Evolutionary conservation across 1,139 yeast species (phyloP), one percentile per base, ranked within the genome.

Genomic region (Kurtzmaniella natalensis): DNA sequence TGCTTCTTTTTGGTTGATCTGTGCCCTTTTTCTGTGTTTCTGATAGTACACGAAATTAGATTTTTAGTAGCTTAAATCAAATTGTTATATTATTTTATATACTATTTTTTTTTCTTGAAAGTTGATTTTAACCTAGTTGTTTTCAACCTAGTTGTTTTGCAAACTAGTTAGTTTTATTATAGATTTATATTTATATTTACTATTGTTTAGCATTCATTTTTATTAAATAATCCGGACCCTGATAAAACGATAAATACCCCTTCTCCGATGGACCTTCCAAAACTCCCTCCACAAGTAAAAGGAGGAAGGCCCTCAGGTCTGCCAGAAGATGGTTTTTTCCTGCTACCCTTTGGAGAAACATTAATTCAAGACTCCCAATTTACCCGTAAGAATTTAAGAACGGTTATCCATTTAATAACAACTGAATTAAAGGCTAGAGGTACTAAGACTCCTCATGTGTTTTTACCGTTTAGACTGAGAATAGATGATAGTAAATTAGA

Each of bases 401-500:
- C 72, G 24, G 61, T 79, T n/a, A 66, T 83, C 31, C 92, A 82
- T 55, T 46, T 67, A 25, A 72, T 83, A 28, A 83, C 94, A 0
- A 74, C 73, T 8, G 84, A 78, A 40, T 55, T 83, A 40, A 83
- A 83, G 48, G 57, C 55, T 16, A 60, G 71, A 36, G 80, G 78
- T 2, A 59, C 79, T 4, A 73, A 74, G 46, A 69, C 78, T 1
- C 84, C 87, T 8, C 79, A 78, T 39, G 57, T 83, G 3, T 68
- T 82, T 42, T 62, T 83, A 28, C 89, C 92, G 0, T 82, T 81
- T 55, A 57, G 92, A 37, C 80, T 86, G 1, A 73, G 75, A 43
- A 73, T 78, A 35, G 74, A 73, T 38, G 85, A 80, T 50, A 55
- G 62, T 31, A 73, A 72, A 34, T 59, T 83, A 24, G 70, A 80